Conservation (phyloP, 345 rosid genomes). For the Hibiscus tridactylites region DNA sequence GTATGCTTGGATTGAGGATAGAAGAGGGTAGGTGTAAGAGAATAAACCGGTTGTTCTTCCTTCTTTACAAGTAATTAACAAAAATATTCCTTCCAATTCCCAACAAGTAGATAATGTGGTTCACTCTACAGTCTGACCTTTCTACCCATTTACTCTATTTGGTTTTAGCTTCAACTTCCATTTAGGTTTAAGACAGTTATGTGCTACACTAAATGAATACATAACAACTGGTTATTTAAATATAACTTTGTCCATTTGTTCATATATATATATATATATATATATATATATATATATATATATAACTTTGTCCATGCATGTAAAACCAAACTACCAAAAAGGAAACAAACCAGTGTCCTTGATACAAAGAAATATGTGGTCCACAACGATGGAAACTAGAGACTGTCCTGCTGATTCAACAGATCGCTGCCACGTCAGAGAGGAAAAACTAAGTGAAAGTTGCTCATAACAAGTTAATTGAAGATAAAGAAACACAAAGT, state of each 20-base stretch:
- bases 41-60: neutral
- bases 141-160: neutral
- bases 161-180: neutral
- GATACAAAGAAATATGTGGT: slow-evolving; percentile 92
- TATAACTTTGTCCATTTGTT: neutral
- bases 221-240: neutral
- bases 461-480: neutral
- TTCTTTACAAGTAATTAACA: neutral
- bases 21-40: neutral
- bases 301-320: neutral
- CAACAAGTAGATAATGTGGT: neutral
- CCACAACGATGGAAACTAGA: slow-evolving; percentile 80
- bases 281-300: too few species aligned
- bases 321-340: neutral
- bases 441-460: slow-evolving; percentile 10
- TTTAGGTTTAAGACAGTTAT: neutral
- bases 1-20: neutral
- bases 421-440: slow-evolving; percentile 43
- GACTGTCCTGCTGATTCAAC: slow-evolving; percentile 93
- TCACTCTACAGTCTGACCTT: neutral
- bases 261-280: too few species aligned
- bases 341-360: slow-evolving; percentile 81
- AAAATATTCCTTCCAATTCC: neutral
- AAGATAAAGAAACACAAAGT: neutral
- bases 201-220: neutral